A percentile compares a stretch with the other conserved stretches of the same genome.
These are phyloP conservation scores for Parascedosporium putredinis DNA, from an alignment of 2,329 filamentous ascomycete species.

Conservation along the genomic window DNA sequence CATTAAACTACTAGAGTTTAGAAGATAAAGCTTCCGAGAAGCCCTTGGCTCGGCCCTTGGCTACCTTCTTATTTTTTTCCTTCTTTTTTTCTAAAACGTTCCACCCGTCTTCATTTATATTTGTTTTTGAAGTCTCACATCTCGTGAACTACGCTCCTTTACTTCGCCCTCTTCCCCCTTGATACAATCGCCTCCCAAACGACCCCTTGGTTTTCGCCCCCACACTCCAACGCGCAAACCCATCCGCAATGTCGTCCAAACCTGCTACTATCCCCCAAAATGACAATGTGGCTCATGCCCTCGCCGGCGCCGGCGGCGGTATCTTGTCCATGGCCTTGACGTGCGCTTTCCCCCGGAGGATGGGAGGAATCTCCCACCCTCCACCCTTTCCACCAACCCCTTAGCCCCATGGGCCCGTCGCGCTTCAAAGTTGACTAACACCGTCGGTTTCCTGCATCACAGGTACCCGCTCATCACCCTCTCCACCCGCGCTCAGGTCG, in stretches of 20 bases:
- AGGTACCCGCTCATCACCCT: constrained; percentile 96
- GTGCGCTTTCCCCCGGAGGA: constrained; percentile 39
- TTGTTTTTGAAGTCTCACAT: too few species aligned
- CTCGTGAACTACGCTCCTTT: too few species aligned
- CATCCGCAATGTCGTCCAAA: constrained; percentile 37
- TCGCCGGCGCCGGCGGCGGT: constrained; percentile 86
- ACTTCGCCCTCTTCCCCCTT: too few species aligned
- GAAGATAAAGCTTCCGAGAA: constrained; percentile 7
- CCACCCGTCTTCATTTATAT: not conserved
- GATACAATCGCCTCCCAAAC: too few species aligned
- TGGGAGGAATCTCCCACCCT: too few species aligned
- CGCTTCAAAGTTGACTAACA: not conserved
- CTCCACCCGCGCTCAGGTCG: constrained; percentile 93
- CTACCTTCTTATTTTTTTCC: not conserved
- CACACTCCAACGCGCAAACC: too few species aligned
- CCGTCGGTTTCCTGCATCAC: constrained; percentile 5
- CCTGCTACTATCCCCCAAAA: constrained; percentile 63
- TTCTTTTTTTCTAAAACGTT: constrained; percentile 3
- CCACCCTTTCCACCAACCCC: not conserved
- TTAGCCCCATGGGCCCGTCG: too few species aligned
- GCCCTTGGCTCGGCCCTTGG: not conserved
- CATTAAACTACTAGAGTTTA: not conserved
- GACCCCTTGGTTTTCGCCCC: not conserved
- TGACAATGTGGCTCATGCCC: constrained; percentile 92
- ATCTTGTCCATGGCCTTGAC: constrained; percentile 93